Conservation (phyloP, 202 grass and related monocot species). For the Carex arenaria region DNA sequence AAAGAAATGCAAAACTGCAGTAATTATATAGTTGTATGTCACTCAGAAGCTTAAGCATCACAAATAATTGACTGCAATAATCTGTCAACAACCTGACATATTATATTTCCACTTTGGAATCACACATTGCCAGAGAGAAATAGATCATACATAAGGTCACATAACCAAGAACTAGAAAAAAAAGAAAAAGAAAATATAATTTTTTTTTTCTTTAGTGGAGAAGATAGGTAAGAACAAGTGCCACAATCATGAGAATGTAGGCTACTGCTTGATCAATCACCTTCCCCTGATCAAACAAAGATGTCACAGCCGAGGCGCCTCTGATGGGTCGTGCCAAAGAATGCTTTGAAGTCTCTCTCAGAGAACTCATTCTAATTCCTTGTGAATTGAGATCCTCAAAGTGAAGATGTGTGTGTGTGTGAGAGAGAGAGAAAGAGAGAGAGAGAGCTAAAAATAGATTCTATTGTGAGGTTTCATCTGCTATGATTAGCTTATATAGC, state of each 20-base stretch:
- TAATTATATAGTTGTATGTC: not conserved
- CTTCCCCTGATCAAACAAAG: slow-evolving; percentile 11
- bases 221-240: slow-evolving; percentile 50
- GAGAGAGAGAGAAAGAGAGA: not conserved
- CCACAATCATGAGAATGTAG: slow-evolving; percentile 37
- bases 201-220: slow-evolving; percentile 27
- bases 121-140: not conserved
- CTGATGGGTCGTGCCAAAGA: not conserved
- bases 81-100: not conserved
- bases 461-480: not conserved
- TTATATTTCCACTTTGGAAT: not conserved
- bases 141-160: not conserved
- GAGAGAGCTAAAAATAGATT: not conserved
- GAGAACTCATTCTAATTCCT: slow-evolving; percentile 15
- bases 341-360: not conserved
- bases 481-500: slow-evolving; percentile 16
- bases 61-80: not conserved
- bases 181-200: not conserved
- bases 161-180: not conserved
- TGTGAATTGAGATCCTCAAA: not conserved
- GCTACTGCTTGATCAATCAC: slow-evolving; percentile 46
- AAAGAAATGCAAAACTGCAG: not conserved
- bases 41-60: not conserved
- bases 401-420: not conserved
- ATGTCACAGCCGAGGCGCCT: not conserved